Evolutionary conservation across 371 early-diverging fungal species (phyloP), one percentile per base, ranked within the genome.

Genomic region (Mucor irregularis): DNA sequence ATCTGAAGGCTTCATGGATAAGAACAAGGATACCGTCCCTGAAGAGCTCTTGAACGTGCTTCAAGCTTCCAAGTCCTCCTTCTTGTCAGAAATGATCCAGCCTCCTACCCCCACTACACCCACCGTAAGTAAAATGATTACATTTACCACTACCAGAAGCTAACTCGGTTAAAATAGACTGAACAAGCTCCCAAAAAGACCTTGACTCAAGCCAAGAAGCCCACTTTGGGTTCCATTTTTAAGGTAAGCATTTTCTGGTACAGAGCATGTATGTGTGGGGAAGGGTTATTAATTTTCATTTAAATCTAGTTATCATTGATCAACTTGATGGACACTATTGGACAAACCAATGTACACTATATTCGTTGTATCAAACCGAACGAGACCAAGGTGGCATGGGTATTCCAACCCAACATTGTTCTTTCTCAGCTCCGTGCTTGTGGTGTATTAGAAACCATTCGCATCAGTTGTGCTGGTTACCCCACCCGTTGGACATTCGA

Each of bases 361-460:
- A 96, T 97, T 61, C 92, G 98, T 47, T 97, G 98, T 83, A 94
- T 97, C 76, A 97, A 97, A 73, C 97, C 98, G 13, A 97, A 97
- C 75, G 92, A 90, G 64, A 88, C 87, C 54, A 97, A 97, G 77
- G 81, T 69, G 7, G 86, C 96, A 10, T 92, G 92, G 87, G 69
- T 58, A n/a, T 95, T 98, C 63, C 95, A 98, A 58, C 85, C 94
- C 21, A 86, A 83, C 30, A 90, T 95, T 85, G 97, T 99, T 14
- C 82, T 99, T 3, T 78, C 91, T 16, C 99, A 99, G 73, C 71
- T 99, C 35, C 88, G 95, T 38, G 99, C 99, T 28, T 99, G 99
- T 81, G 99, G 99, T 85, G 99, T 99, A 2, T 71, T 99, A 19
- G 99, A 99, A 74, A 99, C 99, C 2, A 99, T 99, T 62, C 88